phyloP scores from a whole-genome alignment of 1,284 basidiomycete species.

The Meripilus lineatus region DNA sequence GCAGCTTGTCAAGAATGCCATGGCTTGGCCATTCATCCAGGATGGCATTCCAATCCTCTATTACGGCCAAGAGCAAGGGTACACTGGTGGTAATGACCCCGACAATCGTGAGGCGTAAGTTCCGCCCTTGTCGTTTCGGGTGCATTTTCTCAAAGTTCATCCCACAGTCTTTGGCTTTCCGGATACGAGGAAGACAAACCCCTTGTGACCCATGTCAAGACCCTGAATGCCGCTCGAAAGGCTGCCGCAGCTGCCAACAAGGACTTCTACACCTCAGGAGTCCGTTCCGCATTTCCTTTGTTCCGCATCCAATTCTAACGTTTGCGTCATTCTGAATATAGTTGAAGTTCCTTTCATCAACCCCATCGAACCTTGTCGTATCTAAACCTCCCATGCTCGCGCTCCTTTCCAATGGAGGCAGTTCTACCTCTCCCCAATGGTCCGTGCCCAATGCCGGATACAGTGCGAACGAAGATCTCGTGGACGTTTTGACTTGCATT shows the following conservation, averaged over 20 bases:
- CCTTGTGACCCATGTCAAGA: conserved; percentile 46
- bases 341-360: conserved; percentile 42
- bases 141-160: background rate
- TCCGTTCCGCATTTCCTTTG: conserved; percentile 26
- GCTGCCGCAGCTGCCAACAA: conserved; percentile 41
- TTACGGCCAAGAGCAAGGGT: conserved; percentile 48
- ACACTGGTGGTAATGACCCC: conserved; percentile 33
- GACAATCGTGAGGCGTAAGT: conserved; percentile 59
- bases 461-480: conserved; percentile 42
- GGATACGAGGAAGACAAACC: conserved; percentile 45
- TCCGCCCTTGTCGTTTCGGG: conserved; percentile 7
- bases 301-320: too few relatives aligned
- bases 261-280: conserved; percentile 50
- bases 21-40: conserved; percentile 39
- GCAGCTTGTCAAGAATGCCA: conserved; percentile 25
- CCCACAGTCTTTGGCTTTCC: conserved; percentile 53
- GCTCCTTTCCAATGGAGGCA: conserved; percentile 63
- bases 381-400: conserved; percentile 64
- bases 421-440: conserved; percentile 36
- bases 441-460: conserved; percentile 41
- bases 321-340: too few relatives aligned
- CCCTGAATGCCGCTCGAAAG: conserved; percentile 60
- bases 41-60: conserved; percentile 75
- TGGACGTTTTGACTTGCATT: conserved; percentile 60
- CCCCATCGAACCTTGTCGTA: conserved; percentile 47